Conservation (phyloP, 225 moss, liverwort and hornwort species). For the Physcomitrellopsis africana region DNA sequence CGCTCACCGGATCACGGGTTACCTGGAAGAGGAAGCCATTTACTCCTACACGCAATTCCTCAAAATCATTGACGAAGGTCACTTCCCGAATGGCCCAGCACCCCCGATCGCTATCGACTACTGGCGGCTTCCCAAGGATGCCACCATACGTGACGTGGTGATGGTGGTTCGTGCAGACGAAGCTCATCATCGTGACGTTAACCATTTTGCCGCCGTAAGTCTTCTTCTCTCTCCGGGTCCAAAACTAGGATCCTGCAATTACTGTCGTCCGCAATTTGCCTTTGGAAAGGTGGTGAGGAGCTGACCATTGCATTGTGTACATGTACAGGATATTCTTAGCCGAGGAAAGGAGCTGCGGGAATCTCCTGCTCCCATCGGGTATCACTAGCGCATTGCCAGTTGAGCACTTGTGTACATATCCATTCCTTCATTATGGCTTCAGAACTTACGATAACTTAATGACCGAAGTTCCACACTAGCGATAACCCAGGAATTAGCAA, state of each 20-base stretch:
- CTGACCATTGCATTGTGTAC: neutral
- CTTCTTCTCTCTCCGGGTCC: neutral
- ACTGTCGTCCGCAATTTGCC: neutral
- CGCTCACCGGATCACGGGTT: slow-evolving; percentile 85
- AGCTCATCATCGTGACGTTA: slow-evolving; percentile 98
- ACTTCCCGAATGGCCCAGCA: slow-evolving; percentile 67
- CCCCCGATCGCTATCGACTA: slow-evolving; percentile 89
- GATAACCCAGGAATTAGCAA: too few relatives aligned
- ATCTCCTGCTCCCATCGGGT: slow-evolving; percentile 75
- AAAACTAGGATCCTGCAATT: neutral
- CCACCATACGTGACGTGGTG: slow-evolving; percentile 69
- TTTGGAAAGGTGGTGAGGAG: neutral
- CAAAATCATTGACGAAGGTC: slow-evolving; percentile 66
- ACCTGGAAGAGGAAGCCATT: slow-evolving; percentile 92
- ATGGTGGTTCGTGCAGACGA: slow-evolving; percentile 87
- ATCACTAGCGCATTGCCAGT: slow-evolving; percentile 48
- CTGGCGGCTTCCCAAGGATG: slow-evolving; percentile 83
- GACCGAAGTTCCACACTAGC: too few relatives aligned
- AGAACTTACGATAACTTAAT: too few relatives aligned
- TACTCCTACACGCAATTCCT: slow-evolving; percentile 76
- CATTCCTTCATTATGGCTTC: neutral
- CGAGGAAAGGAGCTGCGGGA: slow-evolving; percentile 72
- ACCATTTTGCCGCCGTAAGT: slow-evolving; percentile 93
- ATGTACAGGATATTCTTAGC: slow-evolving; percentile 74
- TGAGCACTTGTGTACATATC: slow-evolving; percentile 27